Evolutionary conservation across 768 basidiomycete species (phyloP).

Genomic region (Obba rivulosa): DNA sequence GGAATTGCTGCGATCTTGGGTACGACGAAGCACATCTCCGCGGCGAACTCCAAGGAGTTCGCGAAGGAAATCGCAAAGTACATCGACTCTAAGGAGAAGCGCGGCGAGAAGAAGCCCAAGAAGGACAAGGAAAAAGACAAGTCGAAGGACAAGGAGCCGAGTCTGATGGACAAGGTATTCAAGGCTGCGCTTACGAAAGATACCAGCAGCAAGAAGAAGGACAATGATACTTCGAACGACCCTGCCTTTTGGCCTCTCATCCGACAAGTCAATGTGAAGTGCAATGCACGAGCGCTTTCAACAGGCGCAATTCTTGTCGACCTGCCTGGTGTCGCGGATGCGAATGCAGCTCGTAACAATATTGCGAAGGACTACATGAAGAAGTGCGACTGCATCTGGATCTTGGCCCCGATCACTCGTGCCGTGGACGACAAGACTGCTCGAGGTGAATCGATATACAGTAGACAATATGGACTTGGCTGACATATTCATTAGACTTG

Average conservation of each 20-base stretch:
- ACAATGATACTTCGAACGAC: conserved; percentile 25
- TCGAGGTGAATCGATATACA: conserved; percentile 31
- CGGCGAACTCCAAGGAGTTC: conserved; percentile 47
- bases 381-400: conserved; percentile 59
- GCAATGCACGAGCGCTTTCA: conserved; percentile 43
- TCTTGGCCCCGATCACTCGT: conserved; percentile 58
- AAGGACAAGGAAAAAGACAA: conserved; percentile 26
- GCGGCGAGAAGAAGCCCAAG: conserved; percentile 40
- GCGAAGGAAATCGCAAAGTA: conserved; percentile 53
- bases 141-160: conserved; percentile 28
- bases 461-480: neutral
- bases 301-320: conserved; percentile 63
- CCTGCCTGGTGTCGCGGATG: conserved; percentile 61
- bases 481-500: conserved; percentile 33
- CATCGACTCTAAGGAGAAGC: conserved; percentile 61
- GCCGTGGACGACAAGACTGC: conserved; percentile 66
- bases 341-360: conserved; percentile 56
- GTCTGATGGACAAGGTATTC: conserved; percentile 5
- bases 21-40: conserved; percentile 44
- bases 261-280: conserved; percentile 55
- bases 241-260: conserved; percentile 61
- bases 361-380: conserved; percentile 68
- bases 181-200: too few species aligned
- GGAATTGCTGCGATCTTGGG: conserved; percentile 45
- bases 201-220: conserved; percentile 27